Base-by-base conservation (phyloP, 805 yeast genomes). In the Yamadazyma olivae region DNA sequence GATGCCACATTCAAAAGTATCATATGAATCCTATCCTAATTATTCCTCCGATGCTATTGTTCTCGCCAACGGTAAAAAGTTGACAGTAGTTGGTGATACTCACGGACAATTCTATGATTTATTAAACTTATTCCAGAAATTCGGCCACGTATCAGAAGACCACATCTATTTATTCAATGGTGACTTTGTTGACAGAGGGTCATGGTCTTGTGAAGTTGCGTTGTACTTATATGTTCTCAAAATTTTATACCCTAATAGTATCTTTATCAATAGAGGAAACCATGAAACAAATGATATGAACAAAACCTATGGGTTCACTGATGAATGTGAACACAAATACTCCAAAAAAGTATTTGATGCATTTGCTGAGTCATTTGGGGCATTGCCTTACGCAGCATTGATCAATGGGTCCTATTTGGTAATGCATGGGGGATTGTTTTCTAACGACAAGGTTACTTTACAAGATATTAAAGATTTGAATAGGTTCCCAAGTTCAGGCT, bases 271-370 rank as follows among this genome's bases (percentile, higher is more conserved):
- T 63, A 75, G 99, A 55, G 99, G 99, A 18, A 93, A 93, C 58
- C 99, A 93, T 61, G 99, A 93, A 60, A 90, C 97, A 2, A 83
- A 84, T 53, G 95, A 86, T 50, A 93, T 93, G 99, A 93, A 93
- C 66, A 85, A 85, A 55, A 87, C 93, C 14, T 93, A 93, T 54
- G 99, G 99, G 0, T 93, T 93, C 56, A 87, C 88, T 51, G 98
- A 93, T 50, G 99, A 93, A 60, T 88, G 96, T 66, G 89, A 86
- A 59, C 79, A 79, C 55, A 93, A 93, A 59, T 93, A 90, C 63
- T 77, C 83, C 22, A 85, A 83, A 43, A 79, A 82, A 48, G 67
- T 87, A 9, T 91, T 85, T 61, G 79, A 77, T 45, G 79, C 91
- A 55, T 93, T 91, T 58, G 71, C 91, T 16, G 93, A 87, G 59